phyloP scores from a whole-genome alignment of 2,329 filamentous ascomycete species.

The Xylariales sp. region DNA sequence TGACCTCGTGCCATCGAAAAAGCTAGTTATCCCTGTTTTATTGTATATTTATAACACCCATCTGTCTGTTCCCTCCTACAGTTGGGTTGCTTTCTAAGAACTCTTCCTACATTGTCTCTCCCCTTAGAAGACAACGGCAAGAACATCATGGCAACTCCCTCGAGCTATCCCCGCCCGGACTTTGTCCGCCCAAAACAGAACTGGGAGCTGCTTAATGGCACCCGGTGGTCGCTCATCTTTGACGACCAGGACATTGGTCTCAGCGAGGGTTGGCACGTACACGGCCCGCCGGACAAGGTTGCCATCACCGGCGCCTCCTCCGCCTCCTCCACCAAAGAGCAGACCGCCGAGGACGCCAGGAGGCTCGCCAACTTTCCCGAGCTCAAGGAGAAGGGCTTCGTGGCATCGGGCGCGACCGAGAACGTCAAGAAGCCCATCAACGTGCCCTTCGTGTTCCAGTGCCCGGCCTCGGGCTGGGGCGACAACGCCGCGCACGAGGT shows the following conservation, averaged over 20 bases:
- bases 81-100: too few relatives aligned
- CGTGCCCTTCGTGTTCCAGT: conserved; percentile 64
- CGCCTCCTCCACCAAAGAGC: conserved; percentile 10
- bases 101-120: too few relatives aligned
- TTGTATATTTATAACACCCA: too few relatives aligned
- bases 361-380: conserved; percentile 46
- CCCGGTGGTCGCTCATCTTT: conserved; percentile 57
- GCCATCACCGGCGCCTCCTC: conserved; percentile 17
- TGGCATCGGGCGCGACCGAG: conserved; percentile 23
- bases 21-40: too few relatives aligned
- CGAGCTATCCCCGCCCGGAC: conserved; percentile 59
- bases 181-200: conserved; percentile 51
- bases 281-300: conserved; percentile 41
- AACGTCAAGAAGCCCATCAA: conserved; percentile 49
- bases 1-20: too few relatives aligned
- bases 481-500: conserved; percentile 61
- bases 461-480: conserved; percentile 57
- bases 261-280: conserved; percentile 45
- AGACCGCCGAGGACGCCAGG: conserved; percentile 33
- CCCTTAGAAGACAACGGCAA: too few relatives aligned
- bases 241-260: conserved; percentile 60
- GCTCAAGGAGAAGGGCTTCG: conserved; percentile 41
- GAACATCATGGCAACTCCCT: conserved; percentile 21
- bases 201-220: conserved; percentile 59
- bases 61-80: too few relatives aligned